A percentile compares a stretch with the other conserved stretches of the same genome.
phyloP scores from a whole-genome alignment of 768 basidiomycete species.

The Suillus clintonianus region DNA sequence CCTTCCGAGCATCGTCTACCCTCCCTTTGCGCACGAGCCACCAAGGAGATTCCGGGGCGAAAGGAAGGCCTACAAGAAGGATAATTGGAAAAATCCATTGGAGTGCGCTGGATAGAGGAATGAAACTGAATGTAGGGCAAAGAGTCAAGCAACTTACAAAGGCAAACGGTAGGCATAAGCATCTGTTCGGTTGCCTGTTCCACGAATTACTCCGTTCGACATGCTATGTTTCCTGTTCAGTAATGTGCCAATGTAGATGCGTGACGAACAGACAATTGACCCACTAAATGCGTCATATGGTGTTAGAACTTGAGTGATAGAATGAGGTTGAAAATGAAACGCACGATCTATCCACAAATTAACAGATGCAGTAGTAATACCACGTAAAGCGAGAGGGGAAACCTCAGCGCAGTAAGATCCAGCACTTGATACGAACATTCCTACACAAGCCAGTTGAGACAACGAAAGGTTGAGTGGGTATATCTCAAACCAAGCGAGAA shows the following conservation, averaged over 20 bases:
- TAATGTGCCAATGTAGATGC: not conserved
- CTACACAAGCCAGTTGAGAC: constrained; percentile 4
- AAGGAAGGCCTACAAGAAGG: constrained; percentile 30
- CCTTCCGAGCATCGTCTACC: constrained; percentile 22
- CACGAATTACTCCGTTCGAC: constrained; percentile 25
- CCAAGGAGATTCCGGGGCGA: constrained; percentile 35
- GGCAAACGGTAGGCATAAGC: constrained; percentile 27
- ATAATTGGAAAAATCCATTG: constrained; percentile 36
- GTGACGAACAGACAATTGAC: constrained; percentile 19
- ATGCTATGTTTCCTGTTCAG: constrained; percentile 11
- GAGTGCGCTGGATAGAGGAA: constrained; percentile 19
- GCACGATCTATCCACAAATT: constrained; percentile 27
- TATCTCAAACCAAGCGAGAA: constrained; percentile 20
- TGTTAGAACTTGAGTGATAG: not conserved
- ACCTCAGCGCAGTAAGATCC: constrained; percentile 28
- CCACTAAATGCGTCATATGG: constrained; percentile 12
- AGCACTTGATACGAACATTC: constrained; percentile 26
- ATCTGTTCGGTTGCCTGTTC: constrained; percentile 22
- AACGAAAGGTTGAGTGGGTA: not conserved
- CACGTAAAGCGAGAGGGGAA: constrained; percentile 27
- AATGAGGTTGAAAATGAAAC: not conserved
- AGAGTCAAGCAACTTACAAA: constrained; percentile 17
- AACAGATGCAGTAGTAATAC: constrained; percentile 25
- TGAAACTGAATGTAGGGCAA: not conserved
- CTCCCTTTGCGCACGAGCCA: constrained; percentile 35